Percentiles rank a stretch among this genome's conserved stretches.
phyloP scores from a whole-genome alignment of 345 rosid genomes.

The Ceriops zippeliana region DNA sequence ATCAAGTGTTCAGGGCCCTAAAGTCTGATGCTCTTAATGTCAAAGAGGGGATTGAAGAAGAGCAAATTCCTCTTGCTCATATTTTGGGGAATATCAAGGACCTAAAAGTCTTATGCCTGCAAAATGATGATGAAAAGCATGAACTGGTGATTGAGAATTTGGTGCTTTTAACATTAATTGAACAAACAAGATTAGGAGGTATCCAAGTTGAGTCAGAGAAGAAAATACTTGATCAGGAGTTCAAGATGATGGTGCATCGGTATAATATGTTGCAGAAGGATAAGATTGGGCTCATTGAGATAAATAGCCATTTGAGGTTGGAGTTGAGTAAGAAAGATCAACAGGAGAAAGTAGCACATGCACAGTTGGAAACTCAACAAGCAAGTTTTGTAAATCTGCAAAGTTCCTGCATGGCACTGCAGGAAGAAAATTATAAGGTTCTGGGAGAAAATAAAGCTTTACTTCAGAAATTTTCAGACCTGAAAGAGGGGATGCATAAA shows the following conservation, averaged over 20 bases:
- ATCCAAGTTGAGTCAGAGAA: slow-evolving; percentile 48
- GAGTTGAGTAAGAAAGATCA: slow-evolving; percentile 42
- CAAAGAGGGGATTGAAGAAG: slow-evolving; percentile 36
- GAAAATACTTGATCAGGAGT: slow-evolving; percentile 39
- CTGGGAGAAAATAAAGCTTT: slow-evolving; percentile 43
- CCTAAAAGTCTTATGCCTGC: slow-evolving; percentile 49
- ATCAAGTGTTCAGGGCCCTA: slow-evolving; percentile 42
- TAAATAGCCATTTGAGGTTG: slow-evolving; percentile 52
- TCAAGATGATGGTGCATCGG: slow-evolving; percentile 28
- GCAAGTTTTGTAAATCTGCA: slow-evolving; percentile 44
- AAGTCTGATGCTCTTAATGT: slow-evolving; percentile 47
- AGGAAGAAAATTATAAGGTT: slow-evolving; percentile 46
- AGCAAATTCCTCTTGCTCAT: slow-evolving; percentile 43
- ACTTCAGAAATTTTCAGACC: slow-evolving; percentile 40
- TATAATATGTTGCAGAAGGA: slow-evolving; percentile 42
- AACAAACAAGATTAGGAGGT: slow-evolving; percentile 49
- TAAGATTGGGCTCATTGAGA: slow-evolving; percentile 52
- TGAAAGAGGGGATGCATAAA: slow-evolving; percentile 39
- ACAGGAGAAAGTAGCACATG: slow-evolving; percentile 37
- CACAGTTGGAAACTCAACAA: slow-evolving; percentile 38
- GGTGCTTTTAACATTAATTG: slow-evolving; percentile 55
- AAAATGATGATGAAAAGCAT: slow-evolving; percentile 58
- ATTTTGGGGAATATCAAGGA: slow-evolving; percentile 51
- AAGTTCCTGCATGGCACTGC: slow-evolving; percentile 43
- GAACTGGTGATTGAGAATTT: slow-evolving; percentile 67